Conservation (phyloP, 371 early-diverging fungal species). For the Neoconidiobolus thromboides region DNA sequence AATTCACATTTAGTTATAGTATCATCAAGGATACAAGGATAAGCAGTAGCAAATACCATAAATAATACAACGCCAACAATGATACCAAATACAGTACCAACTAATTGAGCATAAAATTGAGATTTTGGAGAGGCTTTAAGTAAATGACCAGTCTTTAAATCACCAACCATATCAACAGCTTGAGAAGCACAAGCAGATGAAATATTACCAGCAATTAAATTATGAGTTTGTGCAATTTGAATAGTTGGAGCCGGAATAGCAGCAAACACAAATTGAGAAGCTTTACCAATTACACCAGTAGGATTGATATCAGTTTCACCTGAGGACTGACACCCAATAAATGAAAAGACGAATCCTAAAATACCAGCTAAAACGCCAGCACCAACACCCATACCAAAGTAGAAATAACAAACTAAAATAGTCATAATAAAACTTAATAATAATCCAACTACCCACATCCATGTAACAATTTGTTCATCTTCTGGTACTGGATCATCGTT, state of each 20-base stretch:
- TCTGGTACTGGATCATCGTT: constrained; percentile 19
- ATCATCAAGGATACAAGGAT: constrained; percentile 26
- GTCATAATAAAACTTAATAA: constrained; percentile 31
- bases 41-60: constrained; percentile 35
- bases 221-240: constrained; percentile 19
- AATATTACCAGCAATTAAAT: constrained; percentile 39
- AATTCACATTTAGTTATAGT: constrained; percentile 21
- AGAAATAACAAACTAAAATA: constrained; percentile 30
- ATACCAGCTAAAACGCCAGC: constrained; percentile 32
- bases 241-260: constrained; percentile 35
- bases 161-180: constrained; percentile 43
- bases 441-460: constrained; percentile 35
- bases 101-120: constrained; percentile 39
- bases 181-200: constrained; percentile 36
- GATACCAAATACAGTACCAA: constrained; percentile 40
- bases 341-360: constrained; percentile 41
- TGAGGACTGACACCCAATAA: constrained; percentile 42
- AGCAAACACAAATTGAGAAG: constrained; percentile 37
- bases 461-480: constrained; percentile 28
- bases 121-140: constrained; percentile 42
- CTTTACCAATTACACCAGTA: constrained; percentile 34
- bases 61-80: constrained; percentile 33
- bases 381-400: constrained; percentile 31
- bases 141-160: constrained; percentile 41
- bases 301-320: constrained; percentile 52